Conservation (phyloP, 2,329 filamentous ascomycete genomes). For the Mollisia scopiformis region DNA sequence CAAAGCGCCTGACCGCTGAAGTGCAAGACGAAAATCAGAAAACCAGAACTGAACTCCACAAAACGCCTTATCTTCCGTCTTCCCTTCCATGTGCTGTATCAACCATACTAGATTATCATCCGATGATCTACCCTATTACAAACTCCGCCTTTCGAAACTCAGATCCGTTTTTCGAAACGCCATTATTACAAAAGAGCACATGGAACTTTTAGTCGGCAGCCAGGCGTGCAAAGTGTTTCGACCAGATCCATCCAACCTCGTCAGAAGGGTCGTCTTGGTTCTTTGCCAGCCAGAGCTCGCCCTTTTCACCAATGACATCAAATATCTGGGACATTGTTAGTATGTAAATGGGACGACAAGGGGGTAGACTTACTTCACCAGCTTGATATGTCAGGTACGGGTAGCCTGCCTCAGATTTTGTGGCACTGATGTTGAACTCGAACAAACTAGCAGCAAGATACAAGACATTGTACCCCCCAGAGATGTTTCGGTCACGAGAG, state of each 20-base stretch:
- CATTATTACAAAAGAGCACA: slow-evolving; percentile 27
- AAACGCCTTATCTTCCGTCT: not conserved
- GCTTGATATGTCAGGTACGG: slow-evolving; percentile 95
- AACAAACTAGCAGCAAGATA: slow-evolving; percentile 94
- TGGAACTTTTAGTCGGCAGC: slow-evolving; percentile 36
- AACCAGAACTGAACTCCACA: not conserved
- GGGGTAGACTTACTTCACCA: slow-evolving; percentile 69
- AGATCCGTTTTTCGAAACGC: slow-evolving; percentile 23
- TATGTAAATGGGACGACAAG: slow-evolving; percentile 4
- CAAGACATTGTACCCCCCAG: slow-evolving; percentile 70
- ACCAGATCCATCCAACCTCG: slow-evolving; percentile 97
- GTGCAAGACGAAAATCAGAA: not conserved
- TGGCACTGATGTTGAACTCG: slow-evolving; percentile 94
- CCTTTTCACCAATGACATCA: slow-evolving; percentile 93
- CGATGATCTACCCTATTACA: slow-evolving; percentile 10
- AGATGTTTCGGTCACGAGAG: slow-evolving; percentile 56
- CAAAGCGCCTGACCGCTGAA: not conserved
- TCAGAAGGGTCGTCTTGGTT: slow-evolving; percentile 89
- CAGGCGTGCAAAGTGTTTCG: slow-evolving; percentile 85
- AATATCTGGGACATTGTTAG: slow-evolving; percentile 62
- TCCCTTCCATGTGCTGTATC: slow-evolving; percentile 3
- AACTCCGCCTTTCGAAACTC: slow-evolving; percentile 23
- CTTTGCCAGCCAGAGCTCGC: slow-evolving; percentile 94
- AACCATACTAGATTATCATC: not conserved
- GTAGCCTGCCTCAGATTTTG: slow-evolving; percentile 90